phyloP scores from a whole-genome alignment of 441 rosid genomes.

The Bocquillonia castaneifolia region DNA sequence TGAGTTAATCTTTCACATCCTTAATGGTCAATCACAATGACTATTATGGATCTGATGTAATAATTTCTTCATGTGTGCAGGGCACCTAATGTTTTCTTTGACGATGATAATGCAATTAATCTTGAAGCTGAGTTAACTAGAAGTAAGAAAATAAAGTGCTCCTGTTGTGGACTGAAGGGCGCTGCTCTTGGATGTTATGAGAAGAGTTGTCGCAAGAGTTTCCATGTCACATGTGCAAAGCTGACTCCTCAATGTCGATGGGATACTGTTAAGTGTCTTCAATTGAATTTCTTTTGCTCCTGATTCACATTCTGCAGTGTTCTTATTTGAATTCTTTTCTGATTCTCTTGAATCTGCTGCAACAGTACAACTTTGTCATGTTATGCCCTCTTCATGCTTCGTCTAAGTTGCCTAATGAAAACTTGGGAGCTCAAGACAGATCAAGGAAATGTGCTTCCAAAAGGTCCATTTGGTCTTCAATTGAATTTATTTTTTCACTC shows the following conservation, averaged over 20 bases:
- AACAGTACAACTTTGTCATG: slow-evolving; percentile 71
- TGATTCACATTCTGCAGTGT: not conserved
- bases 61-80: slow-evolving; percentile 33
- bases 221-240: slow-evolving; percentile 89
- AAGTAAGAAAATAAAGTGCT: slow-evolving; percentile 60
- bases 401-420: slow-evolving; percentile 57
- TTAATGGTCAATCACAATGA: not conserved
- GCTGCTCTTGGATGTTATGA: slow-evolving; percentile 87
- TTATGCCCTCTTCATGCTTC: slow-evolving; percentile 67
- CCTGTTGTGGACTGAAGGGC: slow-evolving; percentile 67
- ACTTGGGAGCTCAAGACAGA: slow-evolving; percentile 30
- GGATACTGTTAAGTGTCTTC: slow-evolving; percentile 57
- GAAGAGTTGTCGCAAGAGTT: slow-evolving; percentile 72
- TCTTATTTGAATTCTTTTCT: not conserved
- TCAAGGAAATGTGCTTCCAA: slow-evolving; percentile 30
- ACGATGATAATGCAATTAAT: slow-evolving; percentile 59
- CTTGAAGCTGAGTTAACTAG: slow-evolving; percentile 80
- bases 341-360: slow-evolving; percentile 10
- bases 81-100: slow-evolving; percentile 89
- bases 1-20: not conserved
- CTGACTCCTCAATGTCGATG: slow-evolving; percentile 67
- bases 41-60: slow-evolving; percentile 3
- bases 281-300: not conserved
- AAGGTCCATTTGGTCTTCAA: slow-evolving; percentile 35
- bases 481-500: slow-evolving; percentile 8